These are phyloP conservation scores for Rhododendron mucronatum DNA, from an alignment of 148 eudicot genomes.

Conservation along the genomic window DNA sequence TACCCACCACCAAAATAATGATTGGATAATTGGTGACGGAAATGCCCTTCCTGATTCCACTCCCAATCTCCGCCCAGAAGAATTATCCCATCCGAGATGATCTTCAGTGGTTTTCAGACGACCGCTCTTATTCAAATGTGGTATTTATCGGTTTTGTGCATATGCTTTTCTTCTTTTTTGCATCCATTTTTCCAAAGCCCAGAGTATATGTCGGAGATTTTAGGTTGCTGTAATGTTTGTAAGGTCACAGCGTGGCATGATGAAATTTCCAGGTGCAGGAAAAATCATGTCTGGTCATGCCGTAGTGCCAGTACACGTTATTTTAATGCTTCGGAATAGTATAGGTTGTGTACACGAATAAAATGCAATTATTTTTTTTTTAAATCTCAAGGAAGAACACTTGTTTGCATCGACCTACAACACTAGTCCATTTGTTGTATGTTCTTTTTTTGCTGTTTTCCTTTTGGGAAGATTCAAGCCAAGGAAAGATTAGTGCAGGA, in stretches of 20 bases:
- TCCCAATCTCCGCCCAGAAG: constrained; percentile 42
- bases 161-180: constrained; percentile 10
- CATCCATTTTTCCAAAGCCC: not conserved
- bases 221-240: not conserved
- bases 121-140: not conserved
- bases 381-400: not conserved
- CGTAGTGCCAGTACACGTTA: not conserved
- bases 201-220: not conserved
- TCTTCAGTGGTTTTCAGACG: not conserved
- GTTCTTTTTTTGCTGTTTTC: not conserved
- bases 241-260: not conserved
- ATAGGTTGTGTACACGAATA: constrained; percentile 1
- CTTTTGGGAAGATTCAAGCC: not conserved
- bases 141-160: constrained; percentile 18
- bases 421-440: not conserved
- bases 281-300: not conserved
- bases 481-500: not conserved
- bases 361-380: not conserved
- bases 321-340: no score
- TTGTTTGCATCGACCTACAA: not conserved
- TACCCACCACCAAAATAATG: constrained; percentile 26
- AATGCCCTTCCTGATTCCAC: constrained; percentile 39
- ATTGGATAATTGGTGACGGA: constrained; percentile 22
- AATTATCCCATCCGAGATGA: constrained; percentile 57
- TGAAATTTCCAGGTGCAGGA: constrained; percentile 5